Conservation (phyloP, 2,329 filamentous ascomycete genomes). For the Diaporthe australafricana region DNA sequence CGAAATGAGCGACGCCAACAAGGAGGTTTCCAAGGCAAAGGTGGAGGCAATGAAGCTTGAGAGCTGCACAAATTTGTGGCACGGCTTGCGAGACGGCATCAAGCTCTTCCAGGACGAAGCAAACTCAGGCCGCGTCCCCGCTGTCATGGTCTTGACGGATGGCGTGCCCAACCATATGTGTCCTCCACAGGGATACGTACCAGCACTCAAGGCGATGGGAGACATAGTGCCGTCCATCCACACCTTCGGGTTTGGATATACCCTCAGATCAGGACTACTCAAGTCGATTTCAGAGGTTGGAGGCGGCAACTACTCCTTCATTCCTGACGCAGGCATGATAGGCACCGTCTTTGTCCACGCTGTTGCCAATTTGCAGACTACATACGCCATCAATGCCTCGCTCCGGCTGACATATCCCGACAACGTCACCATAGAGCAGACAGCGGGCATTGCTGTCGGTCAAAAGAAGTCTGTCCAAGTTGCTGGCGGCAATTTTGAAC, state of each 20-base stretch:
- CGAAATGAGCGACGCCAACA: conserved; percentile 60
- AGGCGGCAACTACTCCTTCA: conserved; percentile 70
- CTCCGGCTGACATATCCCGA: conserved; percentile 55
- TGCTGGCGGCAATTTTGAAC: conserved; percentile 38
- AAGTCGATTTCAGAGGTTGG: conserved; percentile 70
- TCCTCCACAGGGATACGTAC: conserved; percentile 64
- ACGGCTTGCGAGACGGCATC: conserved; percentile 64
- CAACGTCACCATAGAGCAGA: conserved; percentile 52
- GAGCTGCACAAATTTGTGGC: conserved; percentile 67
- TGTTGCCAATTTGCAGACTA: conserved; percentile 70
- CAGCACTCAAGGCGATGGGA: conserved; percentile 59
- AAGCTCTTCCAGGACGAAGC: conserved; percentile 54
- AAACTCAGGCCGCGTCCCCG: conserved; percentile 55
- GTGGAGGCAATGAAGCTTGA: conserved; percentile 56
- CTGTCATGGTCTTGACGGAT: conserved; percentile 66
- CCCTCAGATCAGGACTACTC: conserved; percentile 62
- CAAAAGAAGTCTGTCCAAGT: conserved; percentile 22
- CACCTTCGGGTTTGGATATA: conserved; percentile 67
- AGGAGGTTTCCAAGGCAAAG: conserved; percentile 52
- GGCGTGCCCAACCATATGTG: conserved; percentile 67
- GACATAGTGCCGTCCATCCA: conserved; percentile 58
- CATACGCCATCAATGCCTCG: conserved; percentile 61
- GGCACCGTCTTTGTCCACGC: conserved; percentile 72
- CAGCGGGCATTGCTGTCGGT: conserved; percentile 53
- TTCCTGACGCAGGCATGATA: conserved; percentile 72